Percentiles rank a stretch among this genome's conserved stretches.
These are phyloP conservation scores for Dactylellina haptotyla DNA, from an alignment of 2,329 filamentous ascomycete species.

Conservation along the genomic window DNA sequence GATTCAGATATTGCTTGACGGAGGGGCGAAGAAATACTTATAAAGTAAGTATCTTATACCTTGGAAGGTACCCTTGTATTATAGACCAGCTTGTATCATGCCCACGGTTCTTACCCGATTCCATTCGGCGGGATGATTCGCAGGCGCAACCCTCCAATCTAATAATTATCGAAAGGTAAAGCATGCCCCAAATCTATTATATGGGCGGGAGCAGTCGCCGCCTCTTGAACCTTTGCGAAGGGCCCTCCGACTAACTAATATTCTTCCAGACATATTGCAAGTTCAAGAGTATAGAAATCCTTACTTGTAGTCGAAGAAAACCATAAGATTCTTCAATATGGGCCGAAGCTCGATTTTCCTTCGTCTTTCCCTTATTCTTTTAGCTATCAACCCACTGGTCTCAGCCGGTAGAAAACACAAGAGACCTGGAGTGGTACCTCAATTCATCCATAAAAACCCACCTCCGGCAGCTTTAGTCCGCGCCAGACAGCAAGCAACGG, in stretches of 20 bases:
- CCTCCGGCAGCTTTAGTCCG: not conserved
- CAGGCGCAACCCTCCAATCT: not conserved
- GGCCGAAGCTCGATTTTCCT: not conserved
- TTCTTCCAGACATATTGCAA: not conserved
- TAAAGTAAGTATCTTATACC: not conserved
- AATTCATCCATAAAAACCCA: not conserved
- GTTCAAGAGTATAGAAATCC: not conserved
- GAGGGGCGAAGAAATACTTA: not conserved
- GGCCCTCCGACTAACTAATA: not conserved
- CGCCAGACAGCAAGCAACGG: not conserved
- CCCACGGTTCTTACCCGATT: not conserved
- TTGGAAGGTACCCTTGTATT: not conserved
- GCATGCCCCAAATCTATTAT: slow-evolving; percentile 4
- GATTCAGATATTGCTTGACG: not conserved
- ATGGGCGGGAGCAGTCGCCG: not conserved
- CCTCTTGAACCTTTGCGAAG: not conserved
- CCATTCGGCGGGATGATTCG: not conserved
- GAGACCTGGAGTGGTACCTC: no score
- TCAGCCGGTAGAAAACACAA: not conserved
- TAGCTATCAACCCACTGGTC: not conserved
- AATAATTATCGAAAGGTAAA: not conserved
- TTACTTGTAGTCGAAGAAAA: not conserved
- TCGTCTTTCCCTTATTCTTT: slow-evolving; percentile 1
- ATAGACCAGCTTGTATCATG: no score
- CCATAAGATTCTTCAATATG: not conserved